Percentiles rank a stretch among this genome's conserved stretches.
Evolutionary conservation across 2,329 filamentous ascomycete genomes (phyloP).

Genomic region (Eurotiales sp.): DNA sequence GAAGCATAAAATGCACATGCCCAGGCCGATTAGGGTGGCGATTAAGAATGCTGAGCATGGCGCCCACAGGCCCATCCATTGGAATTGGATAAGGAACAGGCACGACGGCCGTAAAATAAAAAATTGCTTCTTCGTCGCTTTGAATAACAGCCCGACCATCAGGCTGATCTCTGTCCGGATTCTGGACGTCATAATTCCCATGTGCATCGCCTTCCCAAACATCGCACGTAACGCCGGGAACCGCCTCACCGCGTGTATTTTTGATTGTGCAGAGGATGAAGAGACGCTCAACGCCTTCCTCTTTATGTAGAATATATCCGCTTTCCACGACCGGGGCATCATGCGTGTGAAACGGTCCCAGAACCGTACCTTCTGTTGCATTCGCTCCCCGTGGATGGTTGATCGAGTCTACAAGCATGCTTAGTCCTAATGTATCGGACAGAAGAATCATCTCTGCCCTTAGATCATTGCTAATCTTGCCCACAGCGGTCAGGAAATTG

Average conservation of each 20-base stretch:
- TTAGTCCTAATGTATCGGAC: constrained; percentile 69
- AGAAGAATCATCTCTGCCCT: constrained; percentile 6
- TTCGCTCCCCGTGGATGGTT: constrained; percentile 58
- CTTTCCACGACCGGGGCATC: background rate
- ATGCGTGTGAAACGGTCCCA: constrained; percentile 54
- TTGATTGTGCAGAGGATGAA: constrained; percentile 69
- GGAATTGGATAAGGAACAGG: constrained; percentile 84
- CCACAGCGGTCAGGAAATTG: constrained; percentile 66
- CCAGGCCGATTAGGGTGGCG: constrained; percentile 74
- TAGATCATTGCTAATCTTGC: constrained; percentile 50
- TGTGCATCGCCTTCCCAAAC: constrained; percentile 77
- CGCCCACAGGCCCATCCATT: constrained; percentile 76
- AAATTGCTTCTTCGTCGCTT: constrained; percentile 66
- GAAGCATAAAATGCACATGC: constrained; percentile 81
- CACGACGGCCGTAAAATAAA: constrained; percentile 82
- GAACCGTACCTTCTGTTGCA: constrained; percentile 47
- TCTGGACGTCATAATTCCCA: constrained; percentile 78
- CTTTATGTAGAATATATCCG: background rate
- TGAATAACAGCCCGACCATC: constrained; percentile 70
- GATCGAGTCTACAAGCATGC: constrained; percentile 75
- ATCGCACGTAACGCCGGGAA: constrained; percentile 67
- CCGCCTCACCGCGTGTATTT: constrained; percentile 60
- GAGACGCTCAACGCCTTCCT: constrained; percentile 56
- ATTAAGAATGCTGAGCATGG: constrained; percentile 60
- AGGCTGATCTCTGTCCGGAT: constrained; percentile 57